phyloP scores from a whole-genome alignment of 2,329 filamentous ascomycete genomes.

The Celoporthe dispersa region DNA sequence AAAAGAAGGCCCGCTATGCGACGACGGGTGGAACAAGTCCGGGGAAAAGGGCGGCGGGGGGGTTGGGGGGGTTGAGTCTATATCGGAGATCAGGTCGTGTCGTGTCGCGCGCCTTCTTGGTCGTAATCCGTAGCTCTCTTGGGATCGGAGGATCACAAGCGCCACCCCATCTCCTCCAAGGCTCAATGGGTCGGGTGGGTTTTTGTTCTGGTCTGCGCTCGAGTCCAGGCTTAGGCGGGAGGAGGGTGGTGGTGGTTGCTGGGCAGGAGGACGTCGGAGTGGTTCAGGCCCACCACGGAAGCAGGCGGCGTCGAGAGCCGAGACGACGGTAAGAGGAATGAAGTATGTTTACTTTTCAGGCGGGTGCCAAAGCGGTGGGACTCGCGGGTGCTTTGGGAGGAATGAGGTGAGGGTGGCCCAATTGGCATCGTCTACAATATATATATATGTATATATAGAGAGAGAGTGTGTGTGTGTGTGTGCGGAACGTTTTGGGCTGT shows the following conservation, averaged over 20 bases:
- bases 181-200: neutral
- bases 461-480: too few species aligned
- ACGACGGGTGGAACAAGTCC: neutral
- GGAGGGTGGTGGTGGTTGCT: slow-evolving; percentile 1
- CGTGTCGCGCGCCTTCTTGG: slow-evolving; percentile 1
- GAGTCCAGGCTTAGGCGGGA: slow-evolving; percentile 6
- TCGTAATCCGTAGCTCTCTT: slow-evolving; percentile 13
- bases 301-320: slow-evolving; percentile 16
- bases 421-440: slow-evolving; percentile 13
- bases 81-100: too few species aligned
- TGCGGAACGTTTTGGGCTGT: too few species aligned
- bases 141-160: slow-evolving; percentile 4
- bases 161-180: slow-evolving; percentile 1
- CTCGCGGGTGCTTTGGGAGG: neutral
- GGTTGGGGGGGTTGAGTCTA: too few species aligned
- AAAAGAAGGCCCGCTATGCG: too few species aligned
- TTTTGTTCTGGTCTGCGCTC: neutral
- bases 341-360: neutral
- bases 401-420: neutral
- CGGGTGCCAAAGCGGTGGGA: slow-evolving; percentile 4
- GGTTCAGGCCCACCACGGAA: neutral
- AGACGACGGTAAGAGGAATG: neutral
- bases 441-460: neutral
- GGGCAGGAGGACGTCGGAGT: neutral
- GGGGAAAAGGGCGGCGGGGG: neutral